Evolutionary conservation across 129 eudicot species (phyloP).

Genomic region (Apium graveolens): DNA sequence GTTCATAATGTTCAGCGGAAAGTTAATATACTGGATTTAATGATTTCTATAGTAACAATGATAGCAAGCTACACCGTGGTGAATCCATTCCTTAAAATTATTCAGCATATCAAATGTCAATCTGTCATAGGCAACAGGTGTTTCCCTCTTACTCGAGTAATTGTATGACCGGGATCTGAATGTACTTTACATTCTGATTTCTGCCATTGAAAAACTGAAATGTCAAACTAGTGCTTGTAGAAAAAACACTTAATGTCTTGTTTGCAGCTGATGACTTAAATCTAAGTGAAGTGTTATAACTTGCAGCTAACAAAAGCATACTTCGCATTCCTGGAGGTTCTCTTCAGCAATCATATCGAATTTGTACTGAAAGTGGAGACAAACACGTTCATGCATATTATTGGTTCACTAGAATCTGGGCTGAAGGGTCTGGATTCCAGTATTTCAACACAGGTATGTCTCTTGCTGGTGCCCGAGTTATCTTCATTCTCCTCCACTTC

Average conservation of each 20-base stretch:
- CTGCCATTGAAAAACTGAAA: not conserved
- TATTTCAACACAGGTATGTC: constrained; percentile 82
- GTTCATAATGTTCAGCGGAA: not conserved
- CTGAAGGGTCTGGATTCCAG: constrained; percentile 83
- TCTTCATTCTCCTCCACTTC: not conserved
- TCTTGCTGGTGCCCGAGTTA: not conserved
- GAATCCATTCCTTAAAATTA: not conserved
- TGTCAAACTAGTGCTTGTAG: not conserved
- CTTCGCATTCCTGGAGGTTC: constrained; percentile 88
- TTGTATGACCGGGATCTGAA: not conserved
- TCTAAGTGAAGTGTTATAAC: not conserved
- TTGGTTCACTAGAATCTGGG: constrained; percentile 94
- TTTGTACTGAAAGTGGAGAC: constrained; percentile 67
- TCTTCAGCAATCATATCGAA: constrained; percentile 76
- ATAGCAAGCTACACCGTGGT: not conserved
- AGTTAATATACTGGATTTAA: not conserved
- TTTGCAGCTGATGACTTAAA: not conserved
- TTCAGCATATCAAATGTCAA: not conserved
- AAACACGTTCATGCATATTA: constrained; percentile 75
- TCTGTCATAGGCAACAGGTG: not conserved
- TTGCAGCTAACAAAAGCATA: constrained; percentile 87
- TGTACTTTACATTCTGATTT: not conserved
- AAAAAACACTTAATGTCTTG: not conserved
- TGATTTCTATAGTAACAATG: not conserved
- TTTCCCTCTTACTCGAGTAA: not conserved